Evolutionary conservation across 2,329 filamentous ascomycete species (phyloP).

Genomic region (Talaromyces funiculosus): DNA sequence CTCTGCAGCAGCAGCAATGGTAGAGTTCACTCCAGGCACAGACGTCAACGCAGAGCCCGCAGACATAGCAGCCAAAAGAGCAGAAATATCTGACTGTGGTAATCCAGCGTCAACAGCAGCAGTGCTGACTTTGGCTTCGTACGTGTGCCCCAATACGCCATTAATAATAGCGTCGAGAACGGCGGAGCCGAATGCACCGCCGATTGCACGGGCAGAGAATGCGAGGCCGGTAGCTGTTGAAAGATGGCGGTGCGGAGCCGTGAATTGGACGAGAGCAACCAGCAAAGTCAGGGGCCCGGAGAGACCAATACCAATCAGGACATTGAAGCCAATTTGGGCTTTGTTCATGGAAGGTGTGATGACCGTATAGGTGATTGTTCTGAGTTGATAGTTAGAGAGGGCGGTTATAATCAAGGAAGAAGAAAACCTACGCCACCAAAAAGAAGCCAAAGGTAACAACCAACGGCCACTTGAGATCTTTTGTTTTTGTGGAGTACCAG

Average conservation of each 20-base stretch:
- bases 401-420: background rate
- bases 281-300: background rate
- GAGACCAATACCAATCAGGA: background rate
- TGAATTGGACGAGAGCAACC: constrained; percentile 48
- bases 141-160: background rate
- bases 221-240: constrained; percentile 51
- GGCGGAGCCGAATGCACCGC: constrained; percentile 17
- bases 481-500: background rate
- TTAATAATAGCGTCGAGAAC: background rate
- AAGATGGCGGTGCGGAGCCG: constrained; percentile 48
- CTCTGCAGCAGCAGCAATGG: constrained; percentile 35
- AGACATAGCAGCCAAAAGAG: background rate
- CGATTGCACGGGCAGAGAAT: constrained; percentile 50
- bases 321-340: background rate
- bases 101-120: background rate
- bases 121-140: background rate
- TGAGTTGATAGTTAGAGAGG: background rate
- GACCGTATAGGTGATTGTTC: background rate
- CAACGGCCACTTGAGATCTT: background rate
- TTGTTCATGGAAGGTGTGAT: background rate
- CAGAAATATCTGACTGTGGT: background rate
- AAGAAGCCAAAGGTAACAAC: background rate
- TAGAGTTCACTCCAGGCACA: constrained; percentile 34
- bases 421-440: background rate
- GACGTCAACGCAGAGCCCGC: background rate